phyloP scores from a whole-genome alignment of 768 basidiomycete genomes.

The Candolleomyces efflorescens region DNA sequence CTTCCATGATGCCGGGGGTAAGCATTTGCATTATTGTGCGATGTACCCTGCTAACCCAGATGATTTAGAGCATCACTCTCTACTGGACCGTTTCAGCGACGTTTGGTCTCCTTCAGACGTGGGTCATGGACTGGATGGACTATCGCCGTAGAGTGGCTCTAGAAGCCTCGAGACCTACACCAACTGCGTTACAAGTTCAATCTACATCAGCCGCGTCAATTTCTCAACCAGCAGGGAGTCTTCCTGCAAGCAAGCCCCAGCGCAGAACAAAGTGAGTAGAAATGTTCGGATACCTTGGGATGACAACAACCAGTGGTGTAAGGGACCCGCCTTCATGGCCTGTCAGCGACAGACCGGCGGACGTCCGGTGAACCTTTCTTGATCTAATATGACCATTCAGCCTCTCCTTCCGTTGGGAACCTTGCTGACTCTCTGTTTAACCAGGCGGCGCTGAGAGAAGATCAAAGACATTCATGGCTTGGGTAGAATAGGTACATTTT shows the following conservation, averaged over 20 bases:
- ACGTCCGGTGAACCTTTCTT: constrained; percentile 65
- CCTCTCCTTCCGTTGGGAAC: background rate
- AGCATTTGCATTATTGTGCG: constrained; percentile 16
- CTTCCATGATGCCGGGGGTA: constrained; percentile 70
- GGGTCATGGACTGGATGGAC: constrained; percentile 66
- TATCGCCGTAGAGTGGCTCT: constrained; percentile 30
- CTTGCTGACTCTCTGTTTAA: background rate
- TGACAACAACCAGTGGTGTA: constrained; percentile 76
- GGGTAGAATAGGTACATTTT: constrained; percentile 9
- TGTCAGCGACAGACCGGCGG: constrained; percentile 30
- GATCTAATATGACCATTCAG: constrained; percentile 84
- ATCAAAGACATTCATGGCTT: too few species aligned
- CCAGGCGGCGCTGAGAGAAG: background rate
- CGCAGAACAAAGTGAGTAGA: constrained; percentile 20
- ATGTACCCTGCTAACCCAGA: constrained; percentile 6
- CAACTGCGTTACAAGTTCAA: constrained; percentile 4
- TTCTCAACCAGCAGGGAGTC: background rate
- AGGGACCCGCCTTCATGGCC: constrained; percentile 51
- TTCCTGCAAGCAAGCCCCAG: background rate
- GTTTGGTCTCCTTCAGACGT: constrained; percentile 72
- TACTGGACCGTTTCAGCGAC: constrained; percentile 79
- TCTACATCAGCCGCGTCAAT: background rate
- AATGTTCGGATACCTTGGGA: constrained; percentile 22
- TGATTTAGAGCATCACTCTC: constrained; percentile 54
- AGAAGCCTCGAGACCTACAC: constrained; percentile 9